Conservation (phyloP, 768 basidiomycete genomes). For the Tricholoma flavovirens region DNA sequence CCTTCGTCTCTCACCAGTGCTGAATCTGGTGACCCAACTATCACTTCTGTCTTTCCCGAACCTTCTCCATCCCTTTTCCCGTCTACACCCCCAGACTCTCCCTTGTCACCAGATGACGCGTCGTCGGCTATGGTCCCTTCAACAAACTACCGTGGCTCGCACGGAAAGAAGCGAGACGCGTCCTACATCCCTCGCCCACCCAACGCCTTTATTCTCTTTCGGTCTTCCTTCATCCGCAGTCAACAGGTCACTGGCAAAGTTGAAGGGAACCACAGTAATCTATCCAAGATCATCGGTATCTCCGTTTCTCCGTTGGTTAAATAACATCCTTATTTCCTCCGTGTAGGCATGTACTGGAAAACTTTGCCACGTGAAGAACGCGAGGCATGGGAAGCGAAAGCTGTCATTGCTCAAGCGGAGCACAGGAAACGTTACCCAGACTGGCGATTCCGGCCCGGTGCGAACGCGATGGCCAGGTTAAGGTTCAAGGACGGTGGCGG, state of each 20-base stretch:
- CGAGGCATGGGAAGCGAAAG: conserved; percentile 73
- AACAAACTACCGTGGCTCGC: conserved; percentile 34
- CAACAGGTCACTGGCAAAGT: conserved; percentile 71
- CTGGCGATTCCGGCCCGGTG: conserved; percentile 73
- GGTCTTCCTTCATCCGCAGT: conserved; percentile 70
- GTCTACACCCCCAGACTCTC: conserved; percentile 13
- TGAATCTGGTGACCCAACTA: conserved; percentile 12
- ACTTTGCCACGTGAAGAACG: conserved; percentile 61
- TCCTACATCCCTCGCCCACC: conserved; percentile 79
- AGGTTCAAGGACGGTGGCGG: conserved; percentile 27
- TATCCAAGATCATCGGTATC: conserved; percentile 79
- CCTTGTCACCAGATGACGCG: conserved; percentile 8
- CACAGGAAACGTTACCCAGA: conserved; percentile 72
- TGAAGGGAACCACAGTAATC: conserved; percentile 72
- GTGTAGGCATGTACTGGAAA: conserved; percentile 68
- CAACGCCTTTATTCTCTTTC: conserved; percentile 83
- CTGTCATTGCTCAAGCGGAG: conserved; percentile 62
- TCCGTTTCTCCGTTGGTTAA: conserved; percentile 7
- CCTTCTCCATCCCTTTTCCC: conserved; percentile 14
- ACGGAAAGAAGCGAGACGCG: conserved; percentile 61
- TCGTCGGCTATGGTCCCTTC: conserved; percentile 15
- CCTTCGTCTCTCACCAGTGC: conserved; percentile 39
- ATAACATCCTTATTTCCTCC: conserved; percentile 1
- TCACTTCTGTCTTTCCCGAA: not conserved
- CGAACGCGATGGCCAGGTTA: conserved; percentile 35